phyloP scores from a whole-genome alignment of 2,329 filamentous ascomycete genomes.

The Exophiala phaeomuriformis region DNA sequence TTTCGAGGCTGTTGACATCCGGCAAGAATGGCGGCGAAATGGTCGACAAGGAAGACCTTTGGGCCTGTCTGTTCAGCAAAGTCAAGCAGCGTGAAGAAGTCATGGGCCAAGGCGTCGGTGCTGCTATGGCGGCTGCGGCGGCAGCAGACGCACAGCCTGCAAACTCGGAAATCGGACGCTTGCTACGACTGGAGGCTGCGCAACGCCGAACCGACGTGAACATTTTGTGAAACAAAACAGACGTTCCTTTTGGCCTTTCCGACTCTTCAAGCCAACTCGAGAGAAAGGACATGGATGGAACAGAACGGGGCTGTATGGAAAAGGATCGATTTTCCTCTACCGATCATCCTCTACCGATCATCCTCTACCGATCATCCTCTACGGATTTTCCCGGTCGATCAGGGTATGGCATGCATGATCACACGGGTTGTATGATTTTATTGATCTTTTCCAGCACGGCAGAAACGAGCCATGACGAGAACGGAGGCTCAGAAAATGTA shows the following conservation, averaged over 20 bases:
- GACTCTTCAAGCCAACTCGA: too few relatives aligned
- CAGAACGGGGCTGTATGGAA: too few relatives aligned
- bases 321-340: too few relatives aligned
- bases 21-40: conserved; percentile 68
- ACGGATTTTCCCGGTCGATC: too few relatives aligned
- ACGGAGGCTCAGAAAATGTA: too few relatives aligned
- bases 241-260: background rate
- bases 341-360: too few relatives aligned
- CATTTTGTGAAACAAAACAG: background rate
- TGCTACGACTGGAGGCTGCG: conserved; percentile 50
- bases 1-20: conserved; percentile 64
- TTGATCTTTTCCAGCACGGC: too few relatives aligned
- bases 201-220: conserved; percentile 31
- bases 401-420: too few relatives aligned
- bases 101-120: background rate
- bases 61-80: conserved; percentile 74
- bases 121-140: background rate
- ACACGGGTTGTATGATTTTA: too few relatives aligned
- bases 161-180: conserved; percentile 40
- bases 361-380: too few relatives aligned
- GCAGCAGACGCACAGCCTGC: conserved; percentile 31
- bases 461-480: too few relatives aligned
- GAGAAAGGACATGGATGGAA: too few relatives aligned
- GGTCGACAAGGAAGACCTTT: conserved; percentile 70
- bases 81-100: conserved; percentile 29